A percentile compares a stretch with the other conserved stretches of the same genome.
Evolutionary conservation across 208 protist species (phyloP).

Genomic region (Leishmania martiniquensis): DNA sequence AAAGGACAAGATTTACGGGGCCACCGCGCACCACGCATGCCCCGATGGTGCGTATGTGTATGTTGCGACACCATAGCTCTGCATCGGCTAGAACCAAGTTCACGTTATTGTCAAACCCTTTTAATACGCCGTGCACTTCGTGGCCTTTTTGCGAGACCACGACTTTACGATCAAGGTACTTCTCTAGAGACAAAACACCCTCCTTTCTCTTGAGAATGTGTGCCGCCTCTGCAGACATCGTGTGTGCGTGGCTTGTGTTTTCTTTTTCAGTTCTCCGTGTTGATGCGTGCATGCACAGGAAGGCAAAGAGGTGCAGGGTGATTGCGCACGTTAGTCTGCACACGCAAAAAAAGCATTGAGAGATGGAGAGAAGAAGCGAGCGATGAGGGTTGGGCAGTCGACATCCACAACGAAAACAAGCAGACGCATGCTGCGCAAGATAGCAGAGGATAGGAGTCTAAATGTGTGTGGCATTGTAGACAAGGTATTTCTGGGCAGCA

Average conservation of each 20-base stretch:
- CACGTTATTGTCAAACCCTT: constrained; percentile 91
- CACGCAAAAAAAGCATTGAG: too few species aligned
- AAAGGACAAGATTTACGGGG: constrained; percentile 52
- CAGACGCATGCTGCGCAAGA: too few species aligned
- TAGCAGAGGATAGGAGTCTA: too few species aligned
- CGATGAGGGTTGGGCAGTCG: too few species aligned
- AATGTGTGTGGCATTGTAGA: neutral
- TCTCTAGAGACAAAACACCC: constrained; percentile 71
- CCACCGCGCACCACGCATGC: constrained; percentile 80
- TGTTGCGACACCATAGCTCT: constrained; percentile 59
- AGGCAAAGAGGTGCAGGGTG: too few species aligned
- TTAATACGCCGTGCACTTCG: constrained; percentile 75
- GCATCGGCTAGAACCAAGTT: constrained; percentile 79
- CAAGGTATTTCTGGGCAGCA: neutral
- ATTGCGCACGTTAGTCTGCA: too few species aligned
- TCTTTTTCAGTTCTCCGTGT: fast-evolving
- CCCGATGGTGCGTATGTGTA: constrained; percentile 48
- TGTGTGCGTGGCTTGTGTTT: neutral
- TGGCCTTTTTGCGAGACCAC: constrained; percentile 38
- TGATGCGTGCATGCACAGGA: too few species aligned
- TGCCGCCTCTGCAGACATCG: constrained; percentile 68
- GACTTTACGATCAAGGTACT: constrained; percentile 78
- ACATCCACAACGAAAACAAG: too few species aligned
- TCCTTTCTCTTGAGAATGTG: constrained; percentile 85
- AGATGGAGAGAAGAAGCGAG: too few species aligned